phyloP scores from a whole-genome alignment of 257 asterid genomes.

The Gentiana dahurica region DNA sequence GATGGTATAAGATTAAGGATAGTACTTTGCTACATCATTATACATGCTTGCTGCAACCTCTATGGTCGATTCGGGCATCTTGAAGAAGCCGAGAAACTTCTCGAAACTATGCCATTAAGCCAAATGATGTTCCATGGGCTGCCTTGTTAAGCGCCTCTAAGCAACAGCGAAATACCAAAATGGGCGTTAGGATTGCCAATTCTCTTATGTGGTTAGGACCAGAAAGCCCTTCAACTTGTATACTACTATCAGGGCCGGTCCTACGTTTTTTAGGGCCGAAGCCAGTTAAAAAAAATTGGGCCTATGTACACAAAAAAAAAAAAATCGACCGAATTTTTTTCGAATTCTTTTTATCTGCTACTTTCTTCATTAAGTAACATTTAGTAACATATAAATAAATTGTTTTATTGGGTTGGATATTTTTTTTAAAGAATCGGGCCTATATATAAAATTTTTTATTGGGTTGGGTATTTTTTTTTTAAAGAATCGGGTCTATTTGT shows the following conservation, averaged over 20 bases:
- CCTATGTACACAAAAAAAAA: too few species aligned
- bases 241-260: conserved; percentile 64
- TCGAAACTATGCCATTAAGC: conserved; percentile 56
- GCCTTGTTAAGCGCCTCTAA: conserved; percentile 53
- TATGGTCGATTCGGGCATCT: conserved; percentile 58
- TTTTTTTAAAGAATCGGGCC: too few species aligned
- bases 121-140: conserved; percentile 78
- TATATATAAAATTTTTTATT: too few species aligned
- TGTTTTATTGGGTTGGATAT: too few species aligned
- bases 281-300: too few species aligned
- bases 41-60: conserved; percentile 72
- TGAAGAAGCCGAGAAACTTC: conserved; percentile 50
- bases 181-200: conserved; percentile 57
- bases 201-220: conserved; percentile 44
- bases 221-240: conserved; percentile 44
- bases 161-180: conserved; percentile 31
- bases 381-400: too few species aligned
- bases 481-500: too few species aligned
- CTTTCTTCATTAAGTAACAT: too few species aligned
- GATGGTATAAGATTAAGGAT: conserved; percentile 45
- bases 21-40: conserved; percentile 63
- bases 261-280: too few species aligned
- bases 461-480: too few species aligned
- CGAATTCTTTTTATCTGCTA: too few species aligned
- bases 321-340: too few species aligned